Percentiles rank a stretch among this genome's conserved stretches.
Conservation (phyloP, 169 alveolate genomes). For the Neospora caninum region DNA sequence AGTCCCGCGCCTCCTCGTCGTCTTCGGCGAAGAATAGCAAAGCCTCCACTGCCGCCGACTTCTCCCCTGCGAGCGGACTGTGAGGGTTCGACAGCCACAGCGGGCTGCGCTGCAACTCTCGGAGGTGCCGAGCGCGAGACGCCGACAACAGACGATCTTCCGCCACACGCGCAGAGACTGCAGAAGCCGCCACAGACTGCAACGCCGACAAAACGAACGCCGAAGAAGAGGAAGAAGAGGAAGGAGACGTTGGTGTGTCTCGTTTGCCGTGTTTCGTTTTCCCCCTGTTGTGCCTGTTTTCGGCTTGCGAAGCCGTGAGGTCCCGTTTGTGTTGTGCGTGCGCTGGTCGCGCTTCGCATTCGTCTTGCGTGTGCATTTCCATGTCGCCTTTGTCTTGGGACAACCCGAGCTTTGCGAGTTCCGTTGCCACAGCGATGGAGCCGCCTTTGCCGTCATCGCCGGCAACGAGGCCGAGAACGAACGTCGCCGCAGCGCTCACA, state of each 20-base stretch:
- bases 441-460: slow-evolving; percentile 14
- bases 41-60: slow-evolving; percentile 38
- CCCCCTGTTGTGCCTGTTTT: neutral
- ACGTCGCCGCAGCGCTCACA: neutral
- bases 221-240: neutral
- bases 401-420: neutral
- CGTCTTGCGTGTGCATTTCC: neutral
- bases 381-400: neutral
- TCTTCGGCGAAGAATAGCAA: slow-evolving; percentile 61
- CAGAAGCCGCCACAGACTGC: neutral
- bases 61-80: neutral
- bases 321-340: neutral
- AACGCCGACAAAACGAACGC: neutral
- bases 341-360: neutral
- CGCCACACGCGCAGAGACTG: slow-evolving; percentile 1
- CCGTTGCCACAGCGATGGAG: neutral
- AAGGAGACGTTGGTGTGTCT: too few relatives aligned
- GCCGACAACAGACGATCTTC: neutral
- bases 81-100: neutral
- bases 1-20: slow-evolving; percentile 72
- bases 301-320: neutral
- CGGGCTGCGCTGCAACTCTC: slow-evolving; percentile 41
- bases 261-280: neutral
- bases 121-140: neutral
- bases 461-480: neutral